phyloP scores from a whole-genome alignment of 345 rosid species.

The rapeseed (Brassica napus) region Da-Ae NC_063436.1:27657001-27657500 shows the following conservation, averaged over 20 bases:
- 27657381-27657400: slow-evolving; percentile 39
- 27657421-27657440: slow-evolving; percentile 40
- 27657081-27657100: slow-evolving; percentile 73
- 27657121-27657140: slow-evolving; percentile 61
- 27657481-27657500: slow-evolving; percentile 71
- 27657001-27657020: slow-evolving; percentile 66
- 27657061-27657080: slow-evolving; percentile 99
- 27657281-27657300: slow-evolving; percentile 70
- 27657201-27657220: slow-evolving; percentile 66
- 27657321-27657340: slow-evolving; percentile 77
- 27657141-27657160: not conserved
- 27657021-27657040: slow-evolving; percentile 88
- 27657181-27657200: not conserved
- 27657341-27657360: slow-evolving; percentile 73
- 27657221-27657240: slow-evolving; percentile 75
- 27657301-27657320: slow-evolving; percentile 68
- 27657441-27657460: slow-evolving; percentile 42
- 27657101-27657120: slow-evolving; percentile 89
- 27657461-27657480: slow-evolving; percentile 73
- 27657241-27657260: slow-evolving; percentile 76
- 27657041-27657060: slow-evolving; percentile 78
- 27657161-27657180: not conserved
- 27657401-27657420: slow-evolving; percentile 37
- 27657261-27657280: slow-evolving; percentile 93
- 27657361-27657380: slow-evolving; percentile 61